Conservation (phyloP, 352 stramenopile genomes). For the Phytophthora pseudosyringae region DNA sequence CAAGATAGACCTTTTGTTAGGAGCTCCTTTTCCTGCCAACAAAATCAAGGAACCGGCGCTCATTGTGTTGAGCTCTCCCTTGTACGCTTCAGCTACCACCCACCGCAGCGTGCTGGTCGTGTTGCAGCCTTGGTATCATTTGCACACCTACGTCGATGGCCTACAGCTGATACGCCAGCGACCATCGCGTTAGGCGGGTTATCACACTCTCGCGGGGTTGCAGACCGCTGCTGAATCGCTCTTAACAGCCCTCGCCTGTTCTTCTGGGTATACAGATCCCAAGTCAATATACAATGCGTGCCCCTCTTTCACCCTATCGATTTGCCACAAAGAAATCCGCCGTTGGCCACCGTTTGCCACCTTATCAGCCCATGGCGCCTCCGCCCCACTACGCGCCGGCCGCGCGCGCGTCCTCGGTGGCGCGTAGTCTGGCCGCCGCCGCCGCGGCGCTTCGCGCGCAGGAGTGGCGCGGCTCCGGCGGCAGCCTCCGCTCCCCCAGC, state of each 20-base stretch:
- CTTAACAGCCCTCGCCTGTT: constrained; percentile 13
- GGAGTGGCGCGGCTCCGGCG: constrained; percentile 15
- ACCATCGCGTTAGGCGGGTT: too few species aligned
- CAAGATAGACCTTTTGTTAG: too few species aligned
- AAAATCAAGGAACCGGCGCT: too few species aligned
- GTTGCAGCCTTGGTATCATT: too few species aligned
- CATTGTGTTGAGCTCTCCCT: too few species aligned
- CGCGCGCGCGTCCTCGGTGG: constrained; percentile 16
- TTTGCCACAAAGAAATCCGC: neutral
- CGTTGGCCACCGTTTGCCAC: neutral
- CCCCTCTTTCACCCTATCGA: neutral
- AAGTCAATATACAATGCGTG: constrained; percentile 12
- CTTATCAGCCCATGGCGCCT: neutral
- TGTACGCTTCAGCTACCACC: too few species aligned
- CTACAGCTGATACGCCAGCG: too few species aligned
- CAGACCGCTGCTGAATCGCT: constrained; percentile 15
- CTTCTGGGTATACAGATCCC: constrained; percentile 9
- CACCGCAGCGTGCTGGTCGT: too few species aligned
- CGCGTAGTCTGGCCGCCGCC: constrained; percentile 22
- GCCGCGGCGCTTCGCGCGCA: constrained; percentile 28
- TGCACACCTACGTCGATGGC: too few species aligned
- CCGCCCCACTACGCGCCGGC: neutral
- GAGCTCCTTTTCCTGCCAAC: too few species aligned
- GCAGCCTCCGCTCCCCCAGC: neutral
- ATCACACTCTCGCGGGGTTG: neutral